phyloP scores from a whole-genome alignment of 352 stramenopile genomes.

The Elongisporangium anandrum region DNA sequence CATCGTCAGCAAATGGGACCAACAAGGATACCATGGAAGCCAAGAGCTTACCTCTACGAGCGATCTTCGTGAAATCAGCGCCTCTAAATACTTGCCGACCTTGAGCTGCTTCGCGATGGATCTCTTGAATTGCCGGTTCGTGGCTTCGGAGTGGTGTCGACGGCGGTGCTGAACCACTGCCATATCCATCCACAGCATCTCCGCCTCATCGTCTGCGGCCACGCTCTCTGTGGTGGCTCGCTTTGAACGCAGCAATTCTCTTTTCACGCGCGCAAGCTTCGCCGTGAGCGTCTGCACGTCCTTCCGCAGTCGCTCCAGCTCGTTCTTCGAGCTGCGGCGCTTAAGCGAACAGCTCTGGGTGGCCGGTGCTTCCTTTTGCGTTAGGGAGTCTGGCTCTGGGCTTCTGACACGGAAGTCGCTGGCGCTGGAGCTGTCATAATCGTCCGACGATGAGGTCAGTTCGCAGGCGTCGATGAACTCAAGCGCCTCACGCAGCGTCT shows the following conservation, averaged over 20 bases:
- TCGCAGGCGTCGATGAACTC: background rate
- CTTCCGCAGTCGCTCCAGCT: background rate
- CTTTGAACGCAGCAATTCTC: background rate
- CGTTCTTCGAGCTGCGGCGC: background rate
- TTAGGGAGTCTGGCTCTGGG: too few relatives aligned
- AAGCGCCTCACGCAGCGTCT: background rate
- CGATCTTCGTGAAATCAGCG: background rate
- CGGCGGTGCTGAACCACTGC: background rate
- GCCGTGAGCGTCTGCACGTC: background rate
- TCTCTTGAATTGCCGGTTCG: background rate
- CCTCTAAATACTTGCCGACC: background rate
- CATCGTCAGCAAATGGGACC: too few relatives aligned
- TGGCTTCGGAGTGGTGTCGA: background rate
- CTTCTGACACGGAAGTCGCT: too few relatives aligned
- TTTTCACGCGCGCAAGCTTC: background rate
- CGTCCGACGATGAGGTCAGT: background rate
- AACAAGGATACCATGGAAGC: too few relatives aligned
- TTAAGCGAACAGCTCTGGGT: background rate
- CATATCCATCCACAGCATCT: background rate
- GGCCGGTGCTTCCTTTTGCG: too few relatives aligned
- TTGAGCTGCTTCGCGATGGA: background rate
- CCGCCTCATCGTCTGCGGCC: background rate
- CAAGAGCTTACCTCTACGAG: background rate
- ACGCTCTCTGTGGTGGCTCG: background rate
- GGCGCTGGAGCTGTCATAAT: too few relatives aligned